A percentile compares a stretch with the other conserved stretches of the same genome.
Conservation (phyloP, 768 basidiomycete genomes). For the Pleurotus eryngii region DNA sequence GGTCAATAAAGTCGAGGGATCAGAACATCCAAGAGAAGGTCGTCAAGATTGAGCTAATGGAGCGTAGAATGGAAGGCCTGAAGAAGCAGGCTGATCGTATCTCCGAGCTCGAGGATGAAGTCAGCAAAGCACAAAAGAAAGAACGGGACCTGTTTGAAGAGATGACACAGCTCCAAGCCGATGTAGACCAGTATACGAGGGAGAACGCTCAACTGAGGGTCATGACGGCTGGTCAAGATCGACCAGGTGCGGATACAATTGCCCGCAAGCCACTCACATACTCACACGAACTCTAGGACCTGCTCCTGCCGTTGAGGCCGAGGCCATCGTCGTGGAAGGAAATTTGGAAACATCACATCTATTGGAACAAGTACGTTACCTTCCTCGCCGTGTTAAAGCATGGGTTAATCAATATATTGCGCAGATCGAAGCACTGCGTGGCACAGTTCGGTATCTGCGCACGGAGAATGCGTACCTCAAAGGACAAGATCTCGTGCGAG, state of each 20-base stretch:
- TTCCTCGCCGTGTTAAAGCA: not conserved
- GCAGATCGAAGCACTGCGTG: slow-evolving; percentile 87
- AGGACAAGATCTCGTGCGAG: slow-evolving; percentile 84
- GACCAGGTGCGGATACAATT: slow-evolving; percentile 51
- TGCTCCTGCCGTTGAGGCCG: slow-evolving; percentile 50
- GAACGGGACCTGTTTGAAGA: slow-evolving; percentile 90
- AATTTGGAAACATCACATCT: slow-evolving; percentile 86
- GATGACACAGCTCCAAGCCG: slow-evolving; percentile 88
- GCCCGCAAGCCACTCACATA: not conserved
- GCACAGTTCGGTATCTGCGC: slow-evolving; percentile 89
- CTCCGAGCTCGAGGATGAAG: slow-evolving; percentile 73
- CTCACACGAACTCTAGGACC: slow-evolving; percentile 25
- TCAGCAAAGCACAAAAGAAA: slow-evolving; percentile 80
- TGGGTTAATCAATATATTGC: slow-evolving; percentile 7
- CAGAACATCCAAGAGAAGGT: slow-evolving; percentile 83
- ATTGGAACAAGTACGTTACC: slow-evolving; percentile 68
- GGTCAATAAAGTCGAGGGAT: slow-evolving; percentile 84
- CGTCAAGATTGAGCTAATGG: slow-evolving; percentile 95
- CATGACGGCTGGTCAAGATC: slow-evolving; percentile 60
- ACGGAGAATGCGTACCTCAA: slow-evolving; percentile 92
- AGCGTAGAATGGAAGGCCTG: slow-evolving; percentile 84
- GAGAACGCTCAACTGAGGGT: slow-evolving; percentile 84
- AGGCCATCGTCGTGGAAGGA: slow-evolving; percentile 68
- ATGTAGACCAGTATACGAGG: slow-evolving; percentile 82
- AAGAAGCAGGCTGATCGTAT: slow-evolving; percentile 90